Evolutionary conservation across 2,329 filamentous ascomycete species (phyloP).

Genomic region (Arachnopeziza araneosa): DNA sequence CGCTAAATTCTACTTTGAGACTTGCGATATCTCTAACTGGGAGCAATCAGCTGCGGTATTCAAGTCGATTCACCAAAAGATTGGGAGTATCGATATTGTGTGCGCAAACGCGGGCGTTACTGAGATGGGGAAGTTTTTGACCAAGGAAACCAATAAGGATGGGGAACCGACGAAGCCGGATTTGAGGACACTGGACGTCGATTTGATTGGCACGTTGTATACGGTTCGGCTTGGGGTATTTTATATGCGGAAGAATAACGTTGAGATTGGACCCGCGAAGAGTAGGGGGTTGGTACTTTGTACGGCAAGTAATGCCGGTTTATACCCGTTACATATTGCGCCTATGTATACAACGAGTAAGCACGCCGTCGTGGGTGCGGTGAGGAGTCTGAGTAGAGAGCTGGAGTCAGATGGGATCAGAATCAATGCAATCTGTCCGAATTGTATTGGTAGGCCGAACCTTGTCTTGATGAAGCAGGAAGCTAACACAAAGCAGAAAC

Average conservation of each 20-base stretch:
- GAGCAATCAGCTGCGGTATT: constrained; percentile 24
- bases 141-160: not conserved
- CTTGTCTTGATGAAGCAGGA: constrained; percentile 34
- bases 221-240: constrained; percentile 44
- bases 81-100: constrained; percentile 25
- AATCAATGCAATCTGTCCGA: constrained; percentile 45
- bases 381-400: constrained; percentile 40
- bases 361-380: constrained; percentile 42
- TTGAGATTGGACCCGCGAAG: constrained; percentile 3
- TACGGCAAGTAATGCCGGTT: constrained; percentile 47
- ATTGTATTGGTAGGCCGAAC: constrained; percentile 40
- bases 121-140: not conserved
- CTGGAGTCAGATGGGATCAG: constrained; percentile 39
- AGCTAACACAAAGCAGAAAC: constrained; percentile 31
- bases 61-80: constrained; percentile 14
- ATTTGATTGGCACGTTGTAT: constrained; percentile 22
- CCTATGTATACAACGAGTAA: constrained; percentile 46
- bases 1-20: constrained; percentile 16
- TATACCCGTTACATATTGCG: constrained; percentile 46
- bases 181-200: constrained; percentile 21
- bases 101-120: constrained; percentile 27
- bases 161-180: constrained; percentile 14
- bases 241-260: constrained; percentile 43
- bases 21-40: constrained; percentile 25
- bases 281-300: constrained; percentile 40